Evolutionary conservation across 257 asterid genomes (phyloP), one percentile per base, ranked within the genome.

Genomic region (Ilex asprella): DNA sequence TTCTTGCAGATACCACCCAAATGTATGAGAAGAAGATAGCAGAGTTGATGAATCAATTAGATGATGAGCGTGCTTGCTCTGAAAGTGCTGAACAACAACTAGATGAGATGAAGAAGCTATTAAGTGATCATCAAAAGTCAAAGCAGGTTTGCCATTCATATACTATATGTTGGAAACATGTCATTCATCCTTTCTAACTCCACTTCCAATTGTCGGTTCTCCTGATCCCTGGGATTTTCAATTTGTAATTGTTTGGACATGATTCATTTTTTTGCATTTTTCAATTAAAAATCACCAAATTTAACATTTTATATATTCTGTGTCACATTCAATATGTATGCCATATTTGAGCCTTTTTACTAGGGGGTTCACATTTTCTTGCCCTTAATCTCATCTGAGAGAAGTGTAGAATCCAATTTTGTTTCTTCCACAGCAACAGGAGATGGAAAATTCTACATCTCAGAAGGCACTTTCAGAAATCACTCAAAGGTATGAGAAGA

Each of bases 11-110:
- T 29, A 85, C 89, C 7, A 85, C 89, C 62, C 86, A 81, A 69
- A 84, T 86, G 91, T 85, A 87, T 16, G 95, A 91, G 82, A 87
- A 77, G 75, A 87, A 81, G 77, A 77, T 91, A 74, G 75, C 85
- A 59, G 89, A 82, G 69, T 57, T 85, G 83, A 69, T 74, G 79
- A 87, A 85, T 78, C 86, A 84, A 73, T 70, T 82, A 11, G 79
- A 78, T 67, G 77, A 65, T 57, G 78, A 78, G 63, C 69, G 29
- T 63, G 68, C 60, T 73, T 66, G 66, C 60, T 62, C 71, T 51
- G 64, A 50, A 64, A 73, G 67, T 60, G 94, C 84, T 63, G 88
- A 78, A 77, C 82, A 71, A 69, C 84, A 82, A 72, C 55, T 74
- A 63, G 78, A 82, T 70, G 72, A 56, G 62, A 72, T 76, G 87